These are phyloP conservation scores for Schizochytrium sp. DNA, from an alignment of 108 stramenopile species.

Conservation along the genomic window DNA sequence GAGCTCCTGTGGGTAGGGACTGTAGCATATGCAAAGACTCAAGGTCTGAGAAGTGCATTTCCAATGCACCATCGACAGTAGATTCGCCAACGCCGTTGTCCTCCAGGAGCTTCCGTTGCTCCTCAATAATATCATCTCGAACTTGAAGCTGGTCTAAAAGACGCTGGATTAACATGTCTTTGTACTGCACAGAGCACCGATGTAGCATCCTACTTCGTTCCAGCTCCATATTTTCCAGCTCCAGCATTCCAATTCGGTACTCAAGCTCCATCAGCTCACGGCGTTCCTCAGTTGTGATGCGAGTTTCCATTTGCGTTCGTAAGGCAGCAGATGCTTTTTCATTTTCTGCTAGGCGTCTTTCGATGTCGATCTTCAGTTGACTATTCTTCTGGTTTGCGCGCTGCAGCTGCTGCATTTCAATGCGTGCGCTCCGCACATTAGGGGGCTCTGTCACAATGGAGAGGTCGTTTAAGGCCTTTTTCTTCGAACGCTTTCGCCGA, in stretches of 20 bases:
- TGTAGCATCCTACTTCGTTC: slow-evolving; percentile 76
- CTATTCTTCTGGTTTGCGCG: slow-evolving; percentile 75
- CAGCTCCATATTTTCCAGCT: slow-evolving; percentile 80
- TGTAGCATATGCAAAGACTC: slow-evolving; percentile 60
- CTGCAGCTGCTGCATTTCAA: slow-evolving; percentile 73
- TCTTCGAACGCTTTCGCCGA: too few species aligned
- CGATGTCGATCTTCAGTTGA: slow-evolving; percentile 70
- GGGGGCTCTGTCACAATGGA: slow-evolving; percentile 62
- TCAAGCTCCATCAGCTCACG: slow-evolving; percentile 76
- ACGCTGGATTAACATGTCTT: slow-evolving; percentile 73
- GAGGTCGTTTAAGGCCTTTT: neutral
- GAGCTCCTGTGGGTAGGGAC: slow-evolving; percentile 55
- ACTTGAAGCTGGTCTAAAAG: slow-evolving; percentile 71
- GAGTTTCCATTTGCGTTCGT: neutral
- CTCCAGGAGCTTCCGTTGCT: slow-evolving; percentile 63
- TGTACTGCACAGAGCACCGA: slow-evolving; percentile 70
- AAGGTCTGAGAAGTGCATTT: slow-evolving; percentile 58
- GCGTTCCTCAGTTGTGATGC: slow-evolving; percentile 72
- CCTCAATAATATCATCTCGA: slow-evolving; percentile 66
- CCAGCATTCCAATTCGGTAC: slow-evolving; percentile 76
- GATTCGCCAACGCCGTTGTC: slow-evolving; percentile 63
- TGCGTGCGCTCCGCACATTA: slow-evolving; percentile 68
- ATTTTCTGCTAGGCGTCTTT: slow-evolving; percentile 71
- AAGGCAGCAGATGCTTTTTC: slow-evolving; percentile 71
- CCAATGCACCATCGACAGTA: slow-evolving; percentile 59